phyloP scores from a whole-genome alignment of 2,329 filamentous ascomycete genomes.

The Lachnum nothofagi region DNA sequence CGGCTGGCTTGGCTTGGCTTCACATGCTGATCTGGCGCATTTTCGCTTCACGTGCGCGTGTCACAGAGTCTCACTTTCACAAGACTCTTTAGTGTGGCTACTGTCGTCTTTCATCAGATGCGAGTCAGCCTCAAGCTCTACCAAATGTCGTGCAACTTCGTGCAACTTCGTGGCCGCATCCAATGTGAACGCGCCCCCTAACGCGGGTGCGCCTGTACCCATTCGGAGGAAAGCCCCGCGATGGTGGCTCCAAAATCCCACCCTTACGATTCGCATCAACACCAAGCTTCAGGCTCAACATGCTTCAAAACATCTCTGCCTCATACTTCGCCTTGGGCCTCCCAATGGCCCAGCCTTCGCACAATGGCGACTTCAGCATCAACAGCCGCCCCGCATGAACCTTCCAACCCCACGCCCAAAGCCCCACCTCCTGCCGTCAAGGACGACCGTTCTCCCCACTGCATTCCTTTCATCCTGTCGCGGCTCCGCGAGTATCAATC shows the following conservation, averaged over 20 bases:
- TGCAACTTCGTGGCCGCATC: too few species aligned
- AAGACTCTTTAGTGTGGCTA: too few species aligned
- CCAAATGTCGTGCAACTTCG: too few species aligned
- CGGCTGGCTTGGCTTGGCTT: background rate
- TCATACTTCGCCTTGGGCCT: background rate
- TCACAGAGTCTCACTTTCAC: too few species aligned
- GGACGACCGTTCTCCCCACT: slow-evolving; percentile 76
- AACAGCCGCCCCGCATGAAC: background rate
- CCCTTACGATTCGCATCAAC: background rate
- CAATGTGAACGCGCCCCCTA: too few species aligned
- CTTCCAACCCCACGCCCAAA: background rate
- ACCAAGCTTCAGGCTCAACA: background rate
- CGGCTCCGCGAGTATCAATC: slow-evolving; percentile 49
- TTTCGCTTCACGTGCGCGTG: background rate
- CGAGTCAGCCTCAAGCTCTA: too few species aligned
- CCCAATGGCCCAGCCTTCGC: background rate
- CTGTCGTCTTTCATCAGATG: too few species aligned
- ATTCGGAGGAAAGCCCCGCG: too few species aligned
- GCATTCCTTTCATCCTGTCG: slow-evolving; percentile 69
- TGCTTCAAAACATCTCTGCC: background rate
- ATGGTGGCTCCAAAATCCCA: too few species aligned
- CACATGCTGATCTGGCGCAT: background rate
- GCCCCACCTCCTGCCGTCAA: slow-evolving; percentile 44
- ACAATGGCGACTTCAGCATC: background rate
- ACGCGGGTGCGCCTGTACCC: too few species aligned